Conservation (phyloP, 1,284 basidiomycete genomes). For the Athelia psychrophila region DNA sequence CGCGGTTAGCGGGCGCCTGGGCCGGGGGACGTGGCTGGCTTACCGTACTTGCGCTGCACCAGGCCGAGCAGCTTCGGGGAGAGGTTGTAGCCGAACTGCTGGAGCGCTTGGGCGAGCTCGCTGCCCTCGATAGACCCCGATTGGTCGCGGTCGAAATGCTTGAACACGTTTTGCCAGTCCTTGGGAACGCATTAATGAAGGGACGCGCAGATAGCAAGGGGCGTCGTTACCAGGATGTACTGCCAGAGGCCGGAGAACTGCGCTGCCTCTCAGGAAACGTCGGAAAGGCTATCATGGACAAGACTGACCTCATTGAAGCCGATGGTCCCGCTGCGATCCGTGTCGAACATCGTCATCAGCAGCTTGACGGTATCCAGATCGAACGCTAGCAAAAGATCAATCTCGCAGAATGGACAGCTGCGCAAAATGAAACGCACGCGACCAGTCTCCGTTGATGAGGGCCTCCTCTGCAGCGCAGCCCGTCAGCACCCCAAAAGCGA, state of each 20-base stretch:
- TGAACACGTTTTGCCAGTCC: constrained; percentile 66
- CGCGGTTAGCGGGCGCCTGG: constrained; percentile 16
- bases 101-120: constrained; percentile 64
- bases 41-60: constrained; percentile 68
- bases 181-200: background rate
- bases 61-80: constrained; percentile 60
- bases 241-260: constrained; percentile 79
- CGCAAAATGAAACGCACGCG: constrained; percentile 44
- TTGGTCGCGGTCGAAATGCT: constrained; percentile 72
- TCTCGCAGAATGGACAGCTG: background rate
- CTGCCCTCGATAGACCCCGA: constrained; percentile 70
- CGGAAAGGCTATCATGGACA: background rate
- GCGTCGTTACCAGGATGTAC: constrained; percentile 58
- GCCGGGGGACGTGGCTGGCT: constrained; percentile 13
- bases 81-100: constrained; percentile 69
- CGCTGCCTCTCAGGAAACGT: background rate
- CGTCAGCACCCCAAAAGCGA: constrained; percentile 13
- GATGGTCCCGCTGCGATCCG: constrained; percentile 71
- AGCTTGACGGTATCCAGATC: constrained; percentile 78
- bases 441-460: constrained; percentile 79
- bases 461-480: constrained; percentile 49
- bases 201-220: background rate
- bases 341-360: constrained; percentile 34
- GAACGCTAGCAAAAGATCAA: constrained; percentile 47
- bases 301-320: constrained; percentile 64